Evolutionary conservation across 2,329 filamentous ascomycete species (phyloP).

Genomic region (Metarhizium robertsii): DNA sequence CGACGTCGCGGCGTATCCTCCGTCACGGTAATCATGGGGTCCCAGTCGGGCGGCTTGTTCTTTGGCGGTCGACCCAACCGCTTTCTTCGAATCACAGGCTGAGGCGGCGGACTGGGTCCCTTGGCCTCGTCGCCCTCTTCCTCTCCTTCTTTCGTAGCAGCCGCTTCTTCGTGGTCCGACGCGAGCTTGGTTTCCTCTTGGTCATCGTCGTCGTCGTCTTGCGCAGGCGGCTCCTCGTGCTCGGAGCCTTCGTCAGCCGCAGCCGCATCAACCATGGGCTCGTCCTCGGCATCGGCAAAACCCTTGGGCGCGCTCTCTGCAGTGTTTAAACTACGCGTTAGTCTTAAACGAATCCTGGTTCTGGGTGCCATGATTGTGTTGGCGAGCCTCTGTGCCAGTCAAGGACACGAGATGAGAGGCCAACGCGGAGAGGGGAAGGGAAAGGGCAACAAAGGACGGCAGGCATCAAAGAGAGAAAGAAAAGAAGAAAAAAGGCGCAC

Average conservation of each 20-base stretch:
- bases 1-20: constrained; percentile 52
- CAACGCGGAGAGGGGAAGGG: too few species aligned
- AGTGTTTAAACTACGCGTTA: constrained; percentile 20
- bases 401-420: not conserved
- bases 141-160: constrained; percentile 33
- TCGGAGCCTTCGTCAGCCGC: constrained; percentile 10
- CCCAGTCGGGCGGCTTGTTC: constrained; percentile 73
- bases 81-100: constrained; percentile 60
- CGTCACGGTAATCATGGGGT: constrained; percentile 49
- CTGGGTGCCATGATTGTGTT: constrained; percentile 17
- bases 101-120: constrained; percentile 46
- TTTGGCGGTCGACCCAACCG: constrained; percentile 81
- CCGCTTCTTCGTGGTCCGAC: constrained; percentile 24
- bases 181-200: constrained; percentile 27
- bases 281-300: constrained; percentile 32
- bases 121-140: constrained; percentile 36
- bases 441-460: too few species aligned
- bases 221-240: constrained; percentile 17
- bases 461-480: not conserved
- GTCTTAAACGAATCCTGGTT: constrained; percentile 22
- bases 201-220: constrained; percentile 22
- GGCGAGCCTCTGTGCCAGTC: not conserved
- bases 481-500: not conserved
- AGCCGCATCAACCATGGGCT: constrained; percentile 26
- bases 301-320: constrained; percentile 32